phyloP scores from a whole-genome alignment of 306 rosid species.

The Quercus agrifolia region DNA sequence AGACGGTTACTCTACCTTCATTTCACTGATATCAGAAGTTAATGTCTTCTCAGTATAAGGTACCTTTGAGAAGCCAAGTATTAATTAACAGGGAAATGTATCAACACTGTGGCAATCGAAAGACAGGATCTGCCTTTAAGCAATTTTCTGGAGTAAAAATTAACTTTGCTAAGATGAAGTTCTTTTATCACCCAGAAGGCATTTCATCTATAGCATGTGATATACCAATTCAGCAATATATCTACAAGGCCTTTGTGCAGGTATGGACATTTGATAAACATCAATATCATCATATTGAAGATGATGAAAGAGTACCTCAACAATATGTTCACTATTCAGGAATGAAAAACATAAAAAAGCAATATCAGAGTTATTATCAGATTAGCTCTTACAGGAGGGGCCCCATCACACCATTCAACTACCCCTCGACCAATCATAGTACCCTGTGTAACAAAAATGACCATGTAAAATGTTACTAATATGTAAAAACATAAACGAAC shows the following conservation, averaged over 20 bases:
- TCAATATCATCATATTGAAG: not conserved
- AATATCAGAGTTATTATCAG: slow-evolving; percentile 8
- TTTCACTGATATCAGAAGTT: not conserved
- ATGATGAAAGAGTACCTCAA: not conserved
- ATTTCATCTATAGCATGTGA: not conserved
- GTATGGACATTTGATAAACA: not conserved
- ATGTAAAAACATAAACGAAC: slow-evolving; percentile 2
- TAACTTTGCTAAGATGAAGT: not conserved
- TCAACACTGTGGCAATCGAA: not conserved
- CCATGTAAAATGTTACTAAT: not conserved
- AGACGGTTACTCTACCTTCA: not conserved
- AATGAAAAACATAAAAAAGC: not conserved
- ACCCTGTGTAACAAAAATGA: slow-evolving; percentile 49
- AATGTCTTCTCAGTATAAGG: not conserved
- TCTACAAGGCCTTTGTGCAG: not conserved
- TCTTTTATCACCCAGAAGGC: not conserved
- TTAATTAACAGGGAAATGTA: not conserved
- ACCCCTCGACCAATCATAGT: slow-evolving; percentile 73
- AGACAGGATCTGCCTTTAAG: not conserved
- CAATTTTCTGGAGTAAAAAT: not conserved
- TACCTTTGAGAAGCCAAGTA: not conserved
- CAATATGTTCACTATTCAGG: not conserved
- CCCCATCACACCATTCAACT: slow-evolving; percentile 76
- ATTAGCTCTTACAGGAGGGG: slow-evolving; percentile 69
- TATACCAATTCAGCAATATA: not conserved